Evolutionary conservation across 2,329 filamentous ascomycete genomes (phyloP).

Genomic region (Venturia aucupariae): DNA sequence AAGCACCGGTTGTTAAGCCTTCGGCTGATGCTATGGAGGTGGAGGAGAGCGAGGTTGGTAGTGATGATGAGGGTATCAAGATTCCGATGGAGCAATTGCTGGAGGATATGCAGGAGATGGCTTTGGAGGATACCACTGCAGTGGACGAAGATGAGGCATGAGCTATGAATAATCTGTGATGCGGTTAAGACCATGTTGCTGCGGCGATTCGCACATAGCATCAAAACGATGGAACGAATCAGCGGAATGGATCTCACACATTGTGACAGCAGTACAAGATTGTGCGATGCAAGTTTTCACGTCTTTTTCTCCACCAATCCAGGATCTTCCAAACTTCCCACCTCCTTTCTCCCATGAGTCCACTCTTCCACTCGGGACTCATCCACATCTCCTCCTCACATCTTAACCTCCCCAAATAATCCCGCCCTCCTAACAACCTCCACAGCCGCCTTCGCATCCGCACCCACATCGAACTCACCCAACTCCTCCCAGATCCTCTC

Average conservation of each 20-base stretch:
- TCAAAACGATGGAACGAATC: background rate
- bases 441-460: background rate
- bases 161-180: background rate
- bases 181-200: background rate
- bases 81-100: constrained; percentile 54
- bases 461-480: background rate
- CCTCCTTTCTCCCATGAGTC: too few relatives aligned
- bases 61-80: constrained; percentile 43
- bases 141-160: background rate
- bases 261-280: too few relatives aligned
- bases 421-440: background rate
- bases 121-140: background rate
- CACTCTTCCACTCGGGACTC: background rate
- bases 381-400: too few relatives aligned
- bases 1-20: constrained; percentile 45
- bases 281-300: too few relatives aligned
- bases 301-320: too few relatives aligned
- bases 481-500: constrained; percentile 1
- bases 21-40: constrained; percentile 56
- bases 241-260: too few relatives aligned
- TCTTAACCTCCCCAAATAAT: background rate
- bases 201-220: background rate
- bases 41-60: constrained; percentile 32
- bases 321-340: too few relatives aligned
- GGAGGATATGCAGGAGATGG: constrained; percentile 85